These are phyloP conservation scores for Beauveria medogensis DNA, from an alignment of 2,329 filamentous ascomycete species.

Conservation along the genomic window DNA sequence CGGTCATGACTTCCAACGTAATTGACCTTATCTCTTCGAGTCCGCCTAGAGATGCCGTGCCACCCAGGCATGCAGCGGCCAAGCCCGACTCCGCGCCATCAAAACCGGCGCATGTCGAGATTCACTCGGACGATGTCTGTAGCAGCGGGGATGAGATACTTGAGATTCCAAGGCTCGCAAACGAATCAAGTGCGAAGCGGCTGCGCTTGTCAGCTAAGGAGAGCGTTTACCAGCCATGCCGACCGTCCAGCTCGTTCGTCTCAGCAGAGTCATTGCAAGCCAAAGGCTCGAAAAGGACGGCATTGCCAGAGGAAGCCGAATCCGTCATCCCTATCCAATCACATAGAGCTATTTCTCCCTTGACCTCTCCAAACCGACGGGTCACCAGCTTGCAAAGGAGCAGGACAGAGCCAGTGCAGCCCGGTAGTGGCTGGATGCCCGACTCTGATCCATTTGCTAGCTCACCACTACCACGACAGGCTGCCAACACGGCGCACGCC, in stretches of 20 bases:
- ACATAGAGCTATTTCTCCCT: too few species aligned
- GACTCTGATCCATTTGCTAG: constrained; percentile 27
- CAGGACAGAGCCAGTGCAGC: background rate
- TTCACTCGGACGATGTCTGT: constrained; percentile 7
- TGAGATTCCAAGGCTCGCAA: background rate
- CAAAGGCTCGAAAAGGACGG: background rate
- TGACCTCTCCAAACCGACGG: background rate
- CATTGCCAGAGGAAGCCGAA: constrained; percentile 24
- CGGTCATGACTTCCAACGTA: constrained; percentile 24
- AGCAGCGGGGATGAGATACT: background rate
- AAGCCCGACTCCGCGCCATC: background rate
- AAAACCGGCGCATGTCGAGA: background rate
- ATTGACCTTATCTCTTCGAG: constrained; percentile 32
- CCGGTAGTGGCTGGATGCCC: background rate
- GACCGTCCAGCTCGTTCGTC: background rate
- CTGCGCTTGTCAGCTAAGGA: background rate
- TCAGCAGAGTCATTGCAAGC: background rate
- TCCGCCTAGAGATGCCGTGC: constrained; percentile 14
- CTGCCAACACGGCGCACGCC: background rate
- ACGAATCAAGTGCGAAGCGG: background rate
- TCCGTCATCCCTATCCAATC: constrained; percentile 25
- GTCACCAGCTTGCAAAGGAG: background rate
- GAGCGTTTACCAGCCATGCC: background rate
- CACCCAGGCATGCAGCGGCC: background rate
- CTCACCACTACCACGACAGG: constrained; percentile 19